A percentile compares a stretch with the other conserved stretches of the same genome.
Conservation (phyloP, 352 stramenopile genomes). For the Globisporangium barbulae region DNA sequence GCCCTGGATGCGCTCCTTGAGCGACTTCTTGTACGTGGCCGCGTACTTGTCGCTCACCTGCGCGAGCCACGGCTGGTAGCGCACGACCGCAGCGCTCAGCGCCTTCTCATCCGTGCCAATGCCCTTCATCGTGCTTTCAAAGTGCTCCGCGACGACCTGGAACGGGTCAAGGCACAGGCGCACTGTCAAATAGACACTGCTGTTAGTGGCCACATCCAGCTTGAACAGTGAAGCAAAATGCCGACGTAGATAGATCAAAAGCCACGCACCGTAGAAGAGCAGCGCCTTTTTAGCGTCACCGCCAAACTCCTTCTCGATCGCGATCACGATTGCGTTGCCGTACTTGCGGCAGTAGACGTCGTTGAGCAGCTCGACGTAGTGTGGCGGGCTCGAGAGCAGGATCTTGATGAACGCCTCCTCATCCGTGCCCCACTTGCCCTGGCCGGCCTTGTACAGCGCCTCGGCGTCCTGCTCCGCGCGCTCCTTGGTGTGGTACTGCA, state of each 20-base stretch:
- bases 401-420: conserved; percentile 63
- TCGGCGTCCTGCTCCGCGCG: conserved; percentile 53
- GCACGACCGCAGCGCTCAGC: conserved; percentile 48
- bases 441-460: conserved; percentile 63
- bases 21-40: conserved; percentile 34
- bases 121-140: conserved; percentile 59
- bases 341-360: conserved; percentile 69
- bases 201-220: neutral
- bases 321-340: conserved; percentile 50
- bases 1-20: conserved; percentile 50
- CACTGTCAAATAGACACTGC: conserved; percentile 22
- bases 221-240: too few species aligned
- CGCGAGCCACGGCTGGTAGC: conserved; percentile 48
- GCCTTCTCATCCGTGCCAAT: conserved; percentile 55
- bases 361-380: conserved; percentile 59
- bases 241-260: neutral
- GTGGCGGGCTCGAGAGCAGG: conserved; percentile 50
- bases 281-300: conserved; percentile 57
- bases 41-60: conserved; percentile 40
- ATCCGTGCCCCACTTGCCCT: conserved; percentile 74
- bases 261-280: conserved; percentile 52
- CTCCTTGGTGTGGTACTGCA: conserved; percentile 50
- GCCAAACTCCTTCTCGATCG: conserved; percentile 64
- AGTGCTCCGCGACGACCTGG: conserved; percentile 42
- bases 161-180: conserved; percentile 49